Percentiles rank a stretch among this genome's conserved stretches.
Conservation (phyloP, 352 stramenopile species). For the Aphanomyces astaci region DNA sequence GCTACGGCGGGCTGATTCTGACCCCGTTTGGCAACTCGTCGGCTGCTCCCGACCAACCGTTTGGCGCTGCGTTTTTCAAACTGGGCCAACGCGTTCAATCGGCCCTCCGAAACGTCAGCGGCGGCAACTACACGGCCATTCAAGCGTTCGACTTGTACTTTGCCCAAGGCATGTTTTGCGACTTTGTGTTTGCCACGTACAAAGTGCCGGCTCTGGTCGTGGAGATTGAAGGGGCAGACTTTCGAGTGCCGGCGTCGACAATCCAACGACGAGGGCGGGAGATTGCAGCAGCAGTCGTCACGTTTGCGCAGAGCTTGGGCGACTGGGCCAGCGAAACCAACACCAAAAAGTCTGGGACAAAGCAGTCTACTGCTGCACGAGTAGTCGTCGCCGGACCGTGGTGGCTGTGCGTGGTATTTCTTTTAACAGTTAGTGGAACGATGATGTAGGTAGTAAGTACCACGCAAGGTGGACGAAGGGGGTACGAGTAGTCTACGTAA, state of each 20-base stretch:
- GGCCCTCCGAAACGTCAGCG: constrained; percentile 22
- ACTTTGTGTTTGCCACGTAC: constrained; percentile 27
- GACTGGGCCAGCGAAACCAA: constrained; percentile 8
- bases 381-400: no score
- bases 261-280: constrained; percentile 28
- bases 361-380: neutral
- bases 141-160: constrained; percentile 29
- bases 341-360: neutral
- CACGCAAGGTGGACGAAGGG: no score
- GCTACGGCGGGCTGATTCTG: constrained; percentile 46
- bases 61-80: constrained; percentile 21
- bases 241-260: constrained; percentile 21
- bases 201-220: constrained; percentile 26
- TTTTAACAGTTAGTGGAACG: no score
- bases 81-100: constrained; percentile 23
- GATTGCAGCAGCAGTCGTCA: constrained; percentile 26
- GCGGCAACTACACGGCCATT: constrained; percentile 12
- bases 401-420: no score
- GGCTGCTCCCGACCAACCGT: constrained; percentile 24
- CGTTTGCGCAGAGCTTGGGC: constrained; percentile 26
- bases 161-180: constrained; percentile 26
- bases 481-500: no score
- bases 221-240: constrained; percentile 29
- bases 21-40: constrained; percentile 54
- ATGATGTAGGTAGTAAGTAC: no score